Evolutionary conservation across 176 grass and related monocot genomes (phyloP).

Genomic region (Otatea glauca): DNA sequence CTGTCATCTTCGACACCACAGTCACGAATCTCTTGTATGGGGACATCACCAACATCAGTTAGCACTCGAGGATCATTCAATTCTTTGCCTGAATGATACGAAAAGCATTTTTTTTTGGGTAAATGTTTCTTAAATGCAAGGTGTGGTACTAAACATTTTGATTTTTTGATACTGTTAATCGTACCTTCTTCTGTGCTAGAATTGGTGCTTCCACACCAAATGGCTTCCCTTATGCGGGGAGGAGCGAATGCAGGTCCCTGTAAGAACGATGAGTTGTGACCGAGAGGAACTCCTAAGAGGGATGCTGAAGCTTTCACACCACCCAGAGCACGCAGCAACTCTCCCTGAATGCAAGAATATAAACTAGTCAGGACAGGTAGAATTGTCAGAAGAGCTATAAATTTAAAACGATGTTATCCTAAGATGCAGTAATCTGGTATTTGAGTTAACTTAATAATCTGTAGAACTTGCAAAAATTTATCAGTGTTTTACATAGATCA

Average conservation of each 20-base stretch:
- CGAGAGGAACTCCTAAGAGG: constrained; percentile 85
- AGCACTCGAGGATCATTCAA: constrained; percentile 91
- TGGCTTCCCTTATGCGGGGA: constrained; percentile 93
- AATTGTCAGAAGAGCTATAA: background rate
- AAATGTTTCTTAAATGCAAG: background rate
- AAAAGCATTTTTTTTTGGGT: constrained; percentile 5
- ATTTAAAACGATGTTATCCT: background rate
- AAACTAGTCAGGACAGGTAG: background rate
- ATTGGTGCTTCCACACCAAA: constrained; percentile 99
- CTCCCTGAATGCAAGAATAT: constrained; percentile 55
- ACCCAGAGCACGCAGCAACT: constrained; percentile 81
- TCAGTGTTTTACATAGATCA: background rate
- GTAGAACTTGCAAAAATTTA: background rate
- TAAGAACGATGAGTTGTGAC: constrained; percentile 96
- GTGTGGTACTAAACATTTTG: background rate
- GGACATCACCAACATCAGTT: constrained; percentile 96
- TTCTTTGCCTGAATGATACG: constrained; percentile 72
- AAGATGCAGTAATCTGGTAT: background rate
- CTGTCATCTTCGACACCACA: constrained; percentile 86
- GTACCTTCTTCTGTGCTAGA: constrained; percentile 93
- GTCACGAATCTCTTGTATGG: constrained; percentile 97
- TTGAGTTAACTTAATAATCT: background rate
- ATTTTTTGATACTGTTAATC: background rate
- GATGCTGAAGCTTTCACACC: constrained; percentile 73
- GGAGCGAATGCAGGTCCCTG: constrained; percentile 98